Percentiles rank a stretch among this genome's conserved stretches.
These are phyloP conservation scores for Claviceps maximensis DNA, from an alignment of 2,329 filamentous ascomycete genomes.

Conservation along the genomic window DNA sequence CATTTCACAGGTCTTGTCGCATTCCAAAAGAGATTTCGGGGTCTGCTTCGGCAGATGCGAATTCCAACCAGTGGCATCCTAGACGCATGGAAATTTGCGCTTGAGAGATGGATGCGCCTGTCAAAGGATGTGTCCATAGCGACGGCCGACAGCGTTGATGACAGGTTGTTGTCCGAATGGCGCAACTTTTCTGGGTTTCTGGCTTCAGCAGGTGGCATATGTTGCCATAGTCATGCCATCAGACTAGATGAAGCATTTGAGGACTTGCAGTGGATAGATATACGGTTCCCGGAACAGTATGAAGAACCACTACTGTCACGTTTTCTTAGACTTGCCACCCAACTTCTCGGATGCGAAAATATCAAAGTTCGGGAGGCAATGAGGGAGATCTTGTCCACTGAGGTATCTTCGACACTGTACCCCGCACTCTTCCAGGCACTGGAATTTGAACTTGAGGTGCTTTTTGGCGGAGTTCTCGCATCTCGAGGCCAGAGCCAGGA, in stretches of 20 bases:
- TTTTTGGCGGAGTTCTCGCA: slow-evolving; percentile 44
- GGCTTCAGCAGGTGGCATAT: slow-evolving; percentile 52
- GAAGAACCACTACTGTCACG: slow-evolving; percentile 47
- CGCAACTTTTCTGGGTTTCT: slow-evolving; percentile 57
- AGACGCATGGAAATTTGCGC: slow-evolving; percentile 52
- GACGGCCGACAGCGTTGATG: slow-evolving; percentile 36
- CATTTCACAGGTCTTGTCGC: slow-evolving; percentile 56
- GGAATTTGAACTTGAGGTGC: slow-evolving; percentile 48
- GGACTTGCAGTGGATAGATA: slow-evolving; percentile 52
- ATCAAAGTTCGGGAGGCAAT: slow-evolving; percentile 53
- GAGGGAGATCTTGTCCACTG: slow-evolving; percentile 51
- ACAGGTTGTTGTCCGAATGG: slow-evolving; percentile 48
- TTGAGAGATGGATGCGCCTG: slow-evolving; percentile 50
- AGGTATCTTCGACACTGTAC: slow-evolving; percentile 49
- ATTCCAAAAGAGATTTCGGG: slow-evolving; percentile 53
- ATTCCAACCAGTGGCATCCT: slow-evolving; percentile 54
- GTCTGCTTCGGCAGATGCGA: slow-evolving; percentile 45
- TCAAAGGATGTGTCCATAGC: slow-evolving; percentile 49
- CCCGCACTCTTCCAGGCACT: slow-evolving; percentile 51
- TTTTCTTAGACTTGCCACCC: slow-evolving; percentile 50
- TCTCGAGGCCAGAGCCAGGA: slow-evolving; percentile 40
- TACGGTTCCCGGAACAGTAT: slow-evolving; percentile 41
- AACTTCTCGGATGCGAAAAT: slow-evolving; percentile 50
- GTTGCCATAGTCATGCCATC: slow-evolving; percentile 45
- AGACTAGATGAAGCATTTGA: slow-evolving; percentile 44